phyloP scores from a whole-genome alignment of 371 early-diverging fungal genomes.

The Syncephalastrum monosporum region DNA sequence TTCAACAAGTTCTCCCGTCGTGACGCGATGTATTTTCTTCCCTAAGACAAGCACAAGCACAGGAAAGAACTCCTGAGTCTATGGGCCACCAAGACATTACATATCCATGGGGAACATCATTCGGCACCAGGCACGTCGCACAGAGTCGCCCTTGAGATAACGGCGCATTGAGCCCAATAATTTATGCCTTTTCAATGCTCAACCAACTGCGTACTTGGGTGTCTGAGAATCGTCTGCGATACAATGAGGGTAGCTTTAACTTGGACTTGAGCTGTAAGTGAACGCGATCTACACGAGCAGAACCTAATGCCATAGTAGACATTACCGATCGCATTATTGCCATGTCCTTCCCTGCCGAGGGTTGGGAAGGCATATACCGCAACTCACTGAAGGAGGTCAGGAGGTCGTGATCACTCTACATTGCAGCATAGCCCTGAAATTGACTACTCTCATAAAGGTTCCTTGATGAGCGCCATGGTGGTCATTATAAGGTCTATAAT shows the following conservation, averaged over 20 bases:
- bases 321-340: slow-evolving; percentile 67
- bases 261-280: slow-evolving; percentile 63
- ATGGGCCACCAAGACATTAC: no score
- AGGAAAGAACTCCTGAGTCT: no score
- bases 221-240: slow-evolving; percentile 56
- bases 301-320: slow-evolving; percentile 30
- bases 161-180: no score
- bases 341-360: slow-evolving; percentile 68
- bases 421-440: background rate
- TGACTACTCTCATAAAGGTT: slow-evolving; percentile 41
- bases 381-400: slow-evolving; percentile 60
- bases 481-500: slow-evolving; percentile 71
- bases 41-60: no score
- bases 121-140: no score
- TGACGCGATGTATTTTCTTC: no score
- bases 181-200: slow-evolving; percentile 18
- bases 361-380: slow-evolving; percentile 65
- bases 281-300: background rate
- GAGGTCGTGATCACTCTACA: slow-evolving; percentile 28
- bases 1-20: no score
- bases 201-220: slow-evolving; percentile 39
- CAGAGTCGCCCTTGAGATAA: no score
- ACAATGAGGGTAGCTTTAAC: slow-evolving; percentile 49
- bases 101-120: no score
- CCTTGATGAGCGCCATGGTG: slow-evolving; percentile 54